Conservation (phyloP, 176 grass and related monocot species). For the Panicum miliaceum region DNA sequence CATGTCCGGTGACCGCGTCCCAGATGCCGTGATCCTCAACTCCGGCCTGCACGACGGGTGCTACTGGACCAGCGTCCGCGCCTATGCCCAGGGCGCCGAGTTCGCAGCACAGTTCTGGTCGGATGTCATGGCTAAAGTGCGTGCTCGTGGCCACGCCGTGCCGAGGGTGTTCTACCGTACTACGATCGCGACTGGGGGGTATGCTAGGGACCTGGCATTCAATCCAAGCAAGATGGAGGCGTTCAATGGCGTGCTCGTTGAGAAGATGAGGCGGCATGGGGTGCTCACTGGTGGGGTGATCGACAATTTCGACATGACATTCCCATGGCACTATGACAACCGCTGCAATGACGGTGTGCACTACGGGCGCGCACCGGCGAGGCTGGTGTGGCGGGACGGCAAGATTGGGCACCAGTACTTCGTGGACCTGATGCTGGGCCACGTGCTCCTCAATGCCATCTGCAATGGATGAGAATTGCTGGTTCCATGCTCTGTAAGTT, state of each 20-base stretch:
- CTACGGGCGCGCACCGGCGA: slow-evolving; percentile 79
- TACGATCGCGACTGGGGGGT: slow-evolving; percentile 78
- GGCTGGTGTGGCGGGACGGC: slow-evolving; percentile 76
- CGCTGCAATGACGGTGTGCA: slow-evolving; percentile 95
- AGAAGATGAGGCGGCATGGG: slow-evolving; percentile 66
- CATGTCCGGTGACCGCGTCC: slow-evolving; percentile 52
- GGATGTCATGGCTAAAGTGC: slow-evolving; percentile 50
- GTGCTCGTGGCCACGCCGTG: slow-evolving; percentile 15
- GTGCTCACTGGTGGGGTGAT: slow-evolving; percentile 81
- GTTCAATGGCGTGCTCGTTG: slow-evolving; percentile 76
- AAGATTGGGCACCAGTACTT: slow-evolving; percentile 94
- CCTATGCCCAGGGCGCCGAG: slow-evolving; percentile 56
- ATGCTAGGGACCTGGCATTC: slow-evolving; percentile 86
- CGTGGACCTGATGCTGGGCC: slow-evolving; percentile 90
- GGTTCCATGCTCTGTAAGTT: slow-evolving; percentile 42
- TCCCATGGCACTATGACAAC: slow-evolving; percentile 98
- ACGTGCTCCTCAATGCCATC: slow-evolving; percentile 97
- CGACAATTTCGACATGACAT: slow-evolving; percentile 96
- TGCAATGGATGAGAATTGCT: slow-evolving; percentile 60
- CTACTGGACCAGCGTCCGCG: slow-evolving; percentile 77
- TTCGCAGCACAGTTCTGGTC: slow-evolving; percentile 79
- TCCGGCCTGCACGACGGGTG: slow-evolving; percentile 91
- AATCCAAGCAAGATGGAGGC: slow-evolving; percentile 98
- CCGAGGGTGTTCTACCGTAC: slow-evolving; percentile 93
- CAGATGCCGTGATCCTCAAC: slow-evolving; percentile 78